These are phyloP conservation scores for Panicum virgatum DNA, from an alignment of 202 grass and related monocot species.

Conservation along the genomic window DNA sequence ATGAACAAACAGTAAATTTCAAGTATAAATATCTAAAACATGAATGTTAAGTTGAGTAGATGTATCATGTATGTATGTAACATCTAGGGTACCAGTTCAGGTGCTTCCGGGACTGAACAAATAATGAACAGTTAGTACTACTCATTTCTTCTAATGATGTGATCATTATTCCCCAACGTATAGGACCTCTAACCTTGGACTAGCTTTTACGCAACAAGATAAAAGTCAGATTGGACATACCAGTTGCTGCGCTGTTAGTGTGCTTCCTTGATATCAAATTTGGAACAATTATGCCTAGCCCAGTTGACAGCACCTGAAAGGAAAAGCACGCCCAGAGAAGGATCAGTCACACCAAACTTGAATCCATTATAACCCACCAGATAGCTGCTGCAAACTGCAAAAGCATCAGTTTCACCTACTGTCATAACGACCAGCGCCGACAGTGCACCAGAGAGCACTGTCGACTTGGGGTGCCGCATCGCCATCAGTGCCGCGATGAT, in stretches of 20 bases:
- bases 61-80: not conserved
- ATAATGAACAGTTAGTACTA: not conserved
- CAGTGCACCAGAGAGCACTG: conserved; percentile 62
- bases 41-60: not conserved
- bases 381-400: not conserved
- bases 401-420: conserved; percentile 36
- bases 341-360: not conserved
- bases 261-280: conserved; percentile 90
- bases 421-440: conserved; percentile 74
- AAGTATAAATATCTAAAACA: not conserved
- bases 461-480: conserved; percentile 78
- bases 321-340: not conserved
- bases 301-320: conserved; percentile 62
- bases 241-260: conserved; percentile 77
- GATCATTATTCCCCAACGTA: not conserved
- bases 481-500: conserved; percentile 86
- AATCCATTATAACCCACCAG: not conserved
- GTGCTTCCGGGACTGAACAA: not conserved
- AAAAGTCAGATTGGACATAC: conserved; percentile 37
- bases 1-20: not conserved
- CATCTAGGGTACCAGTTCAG: not conserved
- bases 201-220: not conserved
- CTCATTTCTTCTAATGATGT: not conserved
- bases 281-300: conserved; percentile 66
- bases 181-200: too few species aligned